Base-by-base conservation (phyloP, 345 rosid species). In the Citrus inodora region DNA sequence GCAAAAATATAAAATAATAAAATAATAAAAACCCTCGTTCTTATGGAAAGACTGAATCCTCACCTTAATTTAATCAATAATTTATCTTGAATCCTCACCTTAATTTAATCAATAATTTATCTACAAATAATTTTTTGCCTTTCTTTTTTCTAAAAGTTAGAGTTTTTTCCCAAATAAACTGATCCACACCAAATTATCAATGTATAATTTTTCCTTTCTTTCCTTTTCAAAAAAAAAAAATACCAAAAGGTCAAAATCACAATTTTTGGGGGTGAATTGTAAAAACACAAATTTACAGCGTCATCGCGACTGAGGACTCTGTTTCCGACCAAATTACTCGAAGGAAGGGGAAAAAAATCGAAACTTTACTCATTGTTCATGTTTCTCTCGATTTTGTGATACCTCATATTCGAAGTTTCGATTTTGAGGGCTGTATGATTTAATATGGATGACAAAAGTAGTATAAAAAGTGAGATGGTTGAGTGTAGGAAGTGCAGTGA, bases 401-500 rank as follows among this genome's bases (percentile, higher is more conserved):
- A 9, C 11, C 10, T 53, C 58, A n/a, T 38, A 67, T 28, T 25
- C 5, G 73, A 42, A 69, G 48, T 13, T 28, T 56, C 3, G 2
- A 72, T 9, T 55, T 56, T 11, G 30, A 33, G 75, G 35, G 75
- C 11, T 22, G 25, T 19, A 19, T 6, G 62, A 32, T 60, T 73
- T 21, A 35, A 69, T 53, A 35, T 48, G 27, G 71, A 48, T 24
- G 74, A 19, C 9, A 6, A 40, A 24, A 42, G 21, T 13, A 10
- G 28, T 5, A 8, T 13, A 24, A 68, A 40, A 11, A 68, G 32
- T 25, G 71, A 9, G 53, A 7, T 21, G 60, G 21, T 48, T 19
- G 40, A 17, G 40, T 70, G 74, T 70, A 71, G 79, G 62, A 74
- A 70, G 74, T 72, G 80, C 71, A 27, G 48, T 6, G 87, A 82